Base-by-base conservation (phyloP, 129 eudicot species). In the Flaveria sonorensis region DNA sequence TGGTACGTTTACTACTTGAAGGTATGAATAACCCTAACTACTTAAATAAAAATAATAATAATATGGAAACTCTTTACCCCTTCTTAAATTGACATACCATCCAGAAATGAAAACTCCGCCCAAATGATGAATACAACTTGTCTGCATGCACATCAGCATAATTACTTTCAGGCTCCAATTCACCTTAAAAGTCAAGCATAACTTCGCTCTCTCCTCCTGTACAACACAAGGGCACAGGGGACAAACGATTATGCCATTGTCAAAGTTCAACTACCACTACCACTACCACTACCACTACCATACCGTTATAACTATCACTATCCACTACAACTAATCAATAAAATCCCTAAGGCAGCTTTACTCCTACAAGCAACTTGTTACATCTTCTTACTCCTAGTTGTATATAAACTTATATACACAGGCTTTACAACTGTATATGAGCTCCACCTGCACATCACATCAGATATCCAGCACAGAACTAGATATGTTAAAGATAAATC, bases 201-300 rank as follows among this genome's bases (percentile, higher is more conserved):
- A 14, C 66, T 26, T 21, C 19, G 20, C 68, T 77, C 88, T 87
- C 81, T 71, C 85, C 92, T 86, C 96, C 96, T 90, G 94, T 88
- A 88, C 90, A 85, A 90, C 89, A 90, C 89, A 88, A 90, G 88
- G 89, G 82, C 90, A 90, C 91, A 90, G 87, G 83, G 86, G 85
- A 83, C 89, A 88, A 86, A 85, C 70, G 78, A 87, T 93, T 93
- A 93, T 87, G 90, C 86, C 98, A 85, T 81, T 88, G 55, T 81
- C 87, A 83, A 90, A 88, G 67, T 88, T 79, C 81, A 88, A 66
- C 86, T 88, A 90, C 90, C 88, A 75, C 94, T 89, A 89, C 81
- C 78, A 60, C 94, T 89, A 89, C 81, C 78, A 60, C 60, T 86
- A 83, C 39, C 7, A 32, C 40, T 36, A 36, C 40, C 40, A 36